Evolutionary conservation across 352 stramenopile genomes (phyloP), one percentile per base, ranked within the genome.

Genomic region (Bremia lactucae): DNA sequence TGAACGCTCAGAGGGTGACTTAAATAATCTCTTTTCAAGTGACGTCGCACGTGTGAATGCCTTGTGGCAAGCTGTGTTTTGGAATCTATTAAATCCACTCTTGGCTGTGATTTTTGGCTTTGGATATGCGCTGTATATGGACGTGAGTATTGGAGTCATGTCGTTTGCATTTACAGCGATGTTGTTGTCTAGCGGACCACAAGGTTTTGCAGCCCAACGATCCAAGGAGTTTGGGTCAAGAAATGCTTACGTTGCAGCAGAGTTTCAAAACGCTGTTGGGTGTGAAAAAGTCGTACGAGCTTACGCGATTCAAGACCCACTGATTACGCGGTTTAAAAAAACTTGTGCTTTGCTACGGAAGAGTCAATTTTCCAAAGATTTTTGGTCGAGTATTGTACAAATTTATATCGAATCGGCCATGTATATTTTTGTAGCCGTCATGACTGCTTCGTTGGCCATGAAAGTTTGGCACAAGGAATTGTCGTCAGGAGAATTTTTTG

Each of bases 361-460:
- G 48, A 85, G 80, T 49, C 78, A 91, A 56, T 92, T 94, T 58
- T 80, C 63, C 16, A 94, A 92, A 50, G 78, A 91, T 42, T 90
- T 94, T 36, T 94, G 81, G 81, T 85, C 78, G 22, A 87, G 77
- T 44, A 72, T 94, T 36, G 81, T 94, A 46, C 81, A 94, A 59
- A 94, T 94, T 38, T 90, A 94, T 66, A 87, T 94, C 36, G 79
- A 91, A 48, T 88, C 74, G 26, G 76, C 74, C 16, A 94, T 94
- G 81, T 92, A 86, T 59, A 87, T 91, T 58, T 94, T 94, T 58
- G 79, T 80, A 36, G 74, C 79, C 5, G 82, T 91, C 49, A 87
- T 94, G 70, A 91, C 75, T 24, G 68, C 77, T 8, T 86, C 78
- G 20, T 49, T 94, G 22, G 67, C 81, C 0, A 86, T 88, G 67